These are phyloP conservation scores for Scenedesmus sp. DNA, from an alignment of 163 green algal genomes.

Conservation along the genomic window DNA sequence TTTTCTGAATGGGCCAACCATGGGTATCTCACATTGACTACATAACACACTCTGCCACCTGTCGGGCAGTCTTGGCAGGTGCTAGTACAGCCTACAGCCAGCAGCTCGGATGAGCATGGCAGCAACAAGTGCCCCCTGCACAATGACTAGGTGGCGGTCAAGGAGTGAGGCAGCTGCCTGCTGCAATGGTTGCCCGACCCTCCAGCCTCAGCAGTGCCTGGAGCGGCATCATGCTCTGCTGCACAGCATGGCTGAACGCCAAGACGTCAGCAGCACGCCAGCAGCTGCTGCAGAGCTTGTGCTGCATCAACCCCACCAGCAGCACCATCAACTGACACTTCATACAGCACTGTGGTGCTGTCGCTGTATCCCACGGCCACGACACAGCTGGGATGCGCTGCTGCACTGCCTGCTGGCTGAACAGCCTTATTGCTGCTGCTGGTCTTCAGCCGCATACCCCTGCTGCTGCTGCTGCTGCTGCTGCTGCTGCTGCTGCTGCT, in stretches of 20 bases:
- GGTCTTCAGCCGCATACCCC: background rate
- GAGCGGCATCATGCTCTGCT: no score
- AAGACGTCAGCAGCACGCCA: background rate
- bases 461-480: slow-evolving; percentile 24
- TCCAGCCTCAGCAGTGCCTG: no score
- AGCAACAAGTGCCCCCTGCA: no score
- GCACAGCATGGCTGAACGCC: background rate
- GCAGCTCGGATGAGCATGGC: no score
- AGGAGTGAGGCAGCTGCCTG: no score
- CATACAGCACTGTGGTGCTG: slow-evolving; percentile 1
- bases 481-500: slow-evolving; percentile 27
- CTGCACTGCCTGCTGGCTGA: background rate
- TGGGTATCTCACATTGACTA: no score
- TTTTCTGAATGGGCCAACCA: no score
- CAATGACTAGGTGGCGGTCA: no score
- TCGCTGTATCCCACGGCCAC: slow-evolving; percentile 23
- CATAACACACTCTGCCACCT: no score
- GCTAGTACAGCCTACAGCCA: no score
- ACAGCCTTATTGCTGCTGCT: background rate
- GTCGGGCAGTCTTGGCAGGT: no score
- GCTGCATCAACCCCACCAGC: background rate
- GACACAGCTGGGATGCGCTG: background rate
- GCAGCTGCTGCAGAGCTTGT: background rate
- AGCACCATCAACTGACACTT: background rate
- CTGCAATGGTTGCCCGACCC: no score